Conservation (phyloP, 768 basidiomycete species). For the Coprinopsis strossmayeri region DNA sequence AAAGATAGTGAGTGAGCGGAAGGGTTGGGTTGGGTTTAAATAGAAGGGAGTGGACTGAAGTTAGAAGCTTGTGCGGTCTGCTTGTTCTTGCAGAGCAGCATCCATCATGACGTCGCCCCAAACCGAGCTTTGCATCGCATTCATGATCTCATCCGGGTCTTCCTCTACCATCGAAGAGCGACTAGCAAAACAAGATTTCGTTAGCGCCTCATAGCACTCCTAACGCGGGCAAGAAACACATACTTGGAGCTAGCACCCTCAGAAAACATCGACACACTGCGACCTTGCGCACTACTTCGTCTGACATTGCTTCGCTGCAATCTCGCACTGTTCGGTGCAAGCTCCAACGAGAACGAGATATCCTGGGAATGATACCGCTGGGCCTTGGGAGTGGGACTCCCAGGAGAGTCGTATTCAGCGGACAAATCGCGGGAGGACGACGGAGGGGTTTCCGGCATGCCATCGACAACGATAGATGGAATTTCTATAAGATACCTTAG, state of each 20-base stretch:
- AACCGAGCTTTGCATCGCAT: constrained; percentile 58
- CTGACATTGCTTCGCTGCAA: constrained; percentile 48
- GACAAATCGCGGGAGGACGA: constrained; percentile 51
- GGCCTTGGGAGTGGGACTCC: constrained; percentile 33
- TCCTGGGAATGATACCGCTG: constrained; percentile 35
- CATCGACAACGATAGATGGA: constrained; percentile 66
- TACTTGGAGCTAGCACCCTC: constrained; percentile 48
- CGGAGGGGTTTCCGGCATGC: constrained; percentile 46
- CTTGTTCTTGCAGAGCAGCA: constrained; percentile 22
- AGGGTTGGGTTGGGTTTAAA: too few species aligned
- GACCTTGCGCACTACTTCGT: constrained; percentile 51
- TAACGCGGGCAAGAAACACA: constrained; percentile 20
- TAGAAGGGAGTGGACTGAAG: too few species aligned
- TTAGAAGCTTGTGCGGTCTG: not conserved
- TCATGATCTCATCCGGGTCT: constrained; percentile 43
- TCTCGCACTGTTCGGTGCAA: constrained; percentile 28
- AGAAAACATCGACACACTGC: constrained; percentile 32
- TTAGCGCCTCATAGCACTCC: not conserved
- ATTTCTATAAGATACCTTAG: constrained; percentile 37
- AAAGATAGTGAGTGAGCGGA: too few species aligned
- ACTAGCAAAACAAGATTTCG: constrained; percentile 18
- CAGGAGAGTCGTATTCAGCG: constrained; percentile 28
- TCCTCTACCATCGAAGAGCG: constrained; percentile 35
- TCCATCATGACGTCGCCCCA: constrained; percentile 49
- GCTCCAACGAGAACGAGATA: constrained; percentile 39